Conservation (phyloP, 345 rosid genomes). For the Crucihimalaya himalaica region DNA sequence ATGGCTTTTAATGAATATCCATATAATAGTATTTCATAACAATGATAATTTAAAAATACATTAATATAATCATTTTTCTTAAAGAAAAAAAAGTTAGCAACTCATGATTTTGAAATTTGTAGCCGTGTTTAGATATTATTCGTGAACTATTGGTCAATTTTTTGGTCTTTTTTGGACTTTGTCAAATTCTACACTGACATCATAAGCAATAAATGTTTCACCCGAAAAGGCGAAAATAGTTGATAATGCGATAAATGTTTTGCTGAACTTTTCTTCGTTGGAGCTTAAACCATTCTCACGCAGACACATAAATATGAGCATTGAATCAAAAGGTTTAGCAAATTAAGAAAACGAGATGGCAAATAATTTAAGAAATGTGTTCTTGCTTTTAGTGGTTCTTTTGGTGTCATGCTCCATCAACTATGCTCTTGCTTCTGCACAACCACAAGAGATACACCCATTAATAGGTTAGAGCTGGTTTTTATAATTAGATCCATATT, state of each 20-base stretch:
- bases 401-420: background rate
- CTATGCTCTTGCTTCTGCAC: background rate
- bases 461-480: background rate
- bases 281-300: background rate
- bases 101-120: too few relatives aligned
- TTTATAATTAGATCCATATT: background rate
- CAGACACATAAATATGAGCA: background rate
- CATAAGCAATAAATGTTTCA: background rate
- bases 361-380: background rate
- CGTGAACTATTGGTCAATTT: background rate
- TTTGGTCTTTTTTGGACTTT: background rate
- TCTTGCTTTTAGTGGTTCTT: slow-evolving; percentile 22
- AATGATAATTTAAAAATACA: too few relatives aligned
- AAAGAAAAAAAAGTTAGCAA: too few relatives aligned
- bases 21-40: too few relatives aligned
- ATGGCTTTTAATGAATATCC: too few relatives aligned
- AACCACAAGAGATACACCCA: background rate
- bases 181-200: background rate
- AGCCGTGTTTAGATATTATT: background rate
- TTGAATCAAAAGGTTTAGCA: background rate
- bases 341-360: slow-evolving; percentile 5
- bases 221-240: background rate
- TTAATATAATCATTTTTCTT: too few relatives aligned
- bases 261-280: background rate
- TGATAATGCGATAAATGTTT: slow-evolving; percentile 1